Percentiles rank a stretch among this genome's conserved stretches.
Evolutionary conservation across 768 basidiomycete species (phyloP).

Genomic region (Boletus edulis): DNA sequence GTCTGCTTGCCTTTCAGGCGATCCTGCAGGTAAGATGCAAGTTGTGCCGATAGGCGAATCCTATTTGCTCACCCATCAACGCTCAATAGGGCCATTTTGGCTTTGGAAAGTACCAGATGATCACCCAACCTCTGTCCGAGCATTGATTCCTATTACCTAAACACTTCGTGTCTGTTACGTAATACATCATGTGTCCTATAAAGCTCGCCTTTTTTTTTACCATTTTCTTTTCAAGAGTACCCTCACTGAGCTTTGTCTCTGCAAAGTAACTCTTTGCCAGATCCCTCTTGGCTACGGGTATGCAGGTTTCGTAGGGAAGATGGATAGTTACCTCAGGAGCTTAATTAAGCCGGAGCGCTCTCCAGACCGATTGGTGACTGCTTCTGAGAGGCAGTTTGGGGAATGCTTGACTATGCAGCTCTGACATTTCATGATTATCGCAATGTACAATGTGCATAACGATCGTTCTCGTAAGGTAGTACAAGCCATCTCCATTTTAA

Average conservation of each 20-base stretch:
- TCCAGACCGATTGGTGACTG: slow-evolving; percentile 40
- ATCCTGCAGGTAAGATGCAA: slow-evolving; percentile 56
- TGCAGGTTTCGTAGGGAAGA: slow-evolving; percentile 43
- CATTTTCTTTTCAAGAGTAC: background rate
- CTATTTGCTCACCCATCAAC: background rate
- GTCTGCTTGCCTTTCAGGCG: slow-evolving; percentile 37
- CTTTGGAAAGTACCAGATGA: slow-evolving; percentile 57
- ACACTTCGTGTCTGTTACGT: slow-evolving; percentile 9
- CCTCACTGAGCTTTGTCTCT: slow-evolving; percentile 30
- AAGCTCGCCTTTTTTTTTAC: background rate
- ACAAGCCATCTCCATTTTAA: background rate
- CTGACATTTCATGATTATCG: slow-evolving; percentile 41
- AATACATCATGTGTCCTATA: slow-evolving; percentile 3
- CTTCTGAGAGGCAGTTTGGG: slow-evolving; percentile 39
- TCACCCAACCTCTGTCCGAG: slow-evolving; percentile 35
- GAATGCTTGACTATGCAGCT: slow-evolving; percentile 76
- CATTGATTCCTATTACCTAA: slow-evolving; percentile 3
- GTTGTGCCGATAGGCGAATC: background rate
- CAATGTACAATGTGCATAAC: background rate
- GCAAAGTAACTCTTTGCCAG: slow-evolving; percentile 57
- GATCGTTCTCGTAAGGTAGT: background rate
- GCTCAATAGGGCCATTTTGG: slow-evolving; percentile 63
- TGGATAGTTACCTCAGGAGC: slow-evolving; percentile 35
- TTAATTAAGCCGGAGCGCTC: slow-evolving; percentile 83
- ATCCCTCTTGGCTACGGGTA: slow-evolving; percentile 51